Base-by-base conservation (phyloP, 139 green algal genomes). In the Eudorina sp. region DNA sequence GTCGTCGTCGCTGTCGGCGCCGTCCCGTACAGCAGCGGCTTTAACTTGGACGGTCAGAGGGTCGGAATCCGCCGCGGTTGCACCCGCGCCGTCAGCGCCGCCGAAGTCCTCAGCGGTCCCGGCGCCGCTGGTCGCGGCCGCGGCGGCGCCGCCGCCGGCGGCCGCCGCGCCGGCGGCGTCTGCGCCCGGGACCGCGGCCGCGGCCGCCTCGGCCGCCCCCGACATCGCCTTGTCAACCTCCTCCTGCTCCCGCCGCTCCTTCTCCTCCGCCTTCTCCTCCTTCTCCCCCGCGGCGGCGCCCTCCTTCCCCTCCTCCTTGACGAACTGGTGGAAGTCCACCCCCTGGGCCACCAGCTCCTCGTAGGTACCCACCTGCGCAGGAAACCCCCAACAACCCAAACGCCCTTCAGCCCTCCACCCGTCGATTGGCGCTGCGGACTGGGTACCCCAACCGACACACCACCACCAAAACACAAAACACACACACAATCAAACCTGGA, bases 321-420 rank as follows among this genome's bases (percentile, higher is more conserved):
- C 85, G 60, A 85, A 85, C 51, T 90, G 48, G 77, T 86, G 82
- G 40, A 95, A 93, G 74, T 95, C 93, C 25, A 95, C 90, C 0
- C 93, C 92, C 0, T 74, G 55, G 0, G 88, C 81, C 51, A 93
- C 38, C 8, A 97, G 90, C 53, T 95, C 89, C 0, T 81, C 29
- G 74, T 96, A 96, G 0, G 89, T 89, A 29, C 94, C 94, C 9
- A 76, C 34, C 64, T 78, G 81, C 62, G 31, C 23, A 72, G 16
- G 62, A 21, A n/a, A n/a, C n/a, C n/a, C n/a, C n/a, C n/a, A n/a
- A n/a, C n/a, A n/a, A n/a, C n/a, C n/a, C n/a, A n/a, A n/a, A n/a
- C n/a, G n/a, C n/a, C n/a, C n/a, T n/a, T n/a, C n/a, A n/a, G n/a
- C n/a, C n/a, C n/a, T n/a, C n/a, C n/a, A n/a, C n/a, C n/a, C n/a